Base-by-base conservation (phyloP, 2,329 filamentous ascomycete genomes). In the Aureobasidium vineae region DNA sequence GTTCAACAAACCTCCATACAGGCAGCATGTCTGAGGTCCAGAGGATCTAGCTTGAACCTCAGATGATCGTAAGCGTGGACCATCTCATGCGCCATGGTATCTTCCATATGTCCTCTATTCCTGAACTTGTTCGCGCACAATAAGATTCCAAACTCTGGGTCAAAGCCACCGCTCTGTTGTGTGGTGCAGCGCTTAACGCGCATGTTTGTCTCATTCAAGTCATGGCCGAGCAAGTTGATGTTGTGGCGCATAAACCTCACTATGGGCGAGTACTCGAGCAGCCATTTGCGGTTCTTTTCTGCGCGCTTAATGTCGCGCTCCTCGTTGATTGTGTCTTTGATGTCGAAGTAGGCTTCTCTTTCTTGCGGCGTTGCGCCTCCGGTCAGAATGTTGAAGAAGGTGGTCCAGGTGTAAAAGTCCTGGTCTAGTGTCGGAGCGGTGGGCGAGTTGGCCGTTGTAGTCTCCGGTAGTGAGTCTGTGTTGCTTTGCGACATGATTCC, bases 61-160 rank as follows among this genome's bases (percentile, higher is more conserved):
- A 70, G 33, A 60, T 66, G 65, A 50, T 68, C 60, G 43, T 68
- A 69, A 5, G 68, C 69, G 60, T 69, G 69, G 10, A 70, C 52
- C 69, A 70, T 67, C 57, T 69, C 69, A 65, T 70, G 69, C 38
- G 69, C 66, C 65, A 70, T 65, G n/a, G 69, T 70, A 77, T 99
- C 95, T 80, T 99, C 95, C 71, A 97, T 78, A 75, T 97, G 92
- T 38, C 88, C 88, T 66, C 87, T 82, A 75, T 92, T 88, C 67
- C 89, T 83, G 75, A 98, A 86, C 79, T 95, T 89, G 78, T 99
- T 99, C 61, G 95, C 92, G 79, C 95, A 99, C 26, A 99, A 83
- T 74, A 96, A 76, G 69, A 99, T 97, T 43, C 95, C 95, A 75
- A 92, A 90, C 60, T 90, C 84, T 0, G 92, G 88, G 76, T 89